Conservation (phyloP, 495 filamentous ascomycete genomes). For the Aspergillus sclerotiicarbonarius region DNA sequence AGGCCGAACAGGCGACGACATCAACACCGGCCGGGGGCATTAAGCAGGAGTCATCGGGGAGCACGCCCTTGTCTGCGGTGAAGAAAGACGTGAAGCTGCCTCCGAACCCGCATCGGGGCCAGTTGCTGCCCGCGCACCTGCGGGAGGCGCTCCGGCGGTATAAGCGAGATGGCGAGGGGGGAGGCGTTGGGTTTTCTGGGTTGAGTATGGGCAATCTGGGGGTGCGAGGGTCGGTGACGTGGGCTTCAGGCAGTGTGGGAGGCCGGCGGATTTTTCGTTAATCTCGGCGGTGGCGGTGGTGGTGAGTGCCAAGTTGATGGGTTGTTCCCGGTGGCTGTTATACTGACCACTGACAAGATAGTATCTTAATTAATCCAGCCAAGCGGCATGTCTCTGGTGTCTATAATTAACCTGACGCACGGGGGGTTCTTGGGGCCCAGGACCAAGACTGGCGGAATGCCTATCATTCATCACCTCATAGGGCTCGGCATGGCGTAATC, state of each 20-base stretch:
- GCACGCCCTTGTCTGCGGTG: constrained; percentile 10
- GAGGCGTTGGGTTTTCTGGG: constrained; percentile 70
- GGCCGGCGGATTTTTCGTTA: constrained; percentile 65
- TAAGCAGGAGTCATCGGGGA: background rate
- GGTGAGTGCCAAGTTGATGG: background rate
- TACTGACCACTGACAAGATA: background rate
- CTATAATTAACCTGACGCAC: background rate
- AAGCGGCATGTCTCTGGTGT: too few relatives aligned
- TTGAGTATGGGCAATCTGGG: constrained; percentile 67
- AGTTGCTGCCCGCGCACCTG: constrained; percentile 78
- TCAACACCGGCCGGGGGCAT: background rate
- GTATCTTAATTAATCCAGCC: background rate
- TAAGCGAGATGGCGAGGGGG: constrained; percentile 61
- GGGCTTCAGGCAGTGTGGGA: constrained; percentile 45
- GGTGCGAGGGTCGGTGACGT: constrained; percentile 60
- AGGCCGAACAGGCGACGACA: constrained; percentile 30
- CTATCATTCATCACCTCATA: constrained; percentile 2
- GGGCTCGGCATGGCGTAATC: constrained; percentile 7
- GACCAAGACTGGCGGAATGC: background rate
- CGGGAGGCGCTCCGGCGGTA: constrained; percentile 75
- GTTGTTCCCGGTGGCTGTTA: background rate
- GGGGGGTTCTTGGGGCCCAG: background rate
- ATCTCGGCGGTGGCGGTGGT: background rate
- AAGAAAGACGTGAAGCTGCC: constrained; percentile 36
- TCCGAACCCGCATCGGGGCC: constrained; percentile 58